phyloP scores from a whole-genome alignment of 2,329 filamentous ascomycete species.

The Pestalotiopsis sp. region DNA sequence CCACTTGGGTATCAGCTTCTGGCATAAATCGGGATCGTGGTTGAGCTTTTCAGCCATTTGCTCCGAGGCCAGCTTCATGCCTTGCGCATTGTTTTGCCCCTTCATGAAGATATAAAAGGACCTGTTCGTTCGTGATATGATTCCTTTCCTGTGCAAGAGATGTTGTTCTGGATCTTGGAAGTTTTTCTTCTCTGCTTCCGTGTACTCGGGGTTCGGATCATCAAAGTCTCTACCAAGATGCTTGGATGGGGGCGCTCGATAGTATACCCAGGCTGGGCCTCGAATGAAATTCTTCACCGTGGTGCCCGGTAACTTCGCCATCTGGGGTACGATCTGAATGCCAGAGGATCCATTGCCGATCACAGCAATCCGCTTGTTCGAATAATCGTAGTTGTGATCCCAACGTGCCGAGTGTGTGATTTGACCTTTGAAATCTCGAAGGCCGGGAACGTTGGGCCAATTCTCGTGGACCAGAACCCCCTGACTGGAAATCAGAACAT shows the following conservation, averaged over 20 bases:
- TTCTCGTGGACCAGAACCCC: slow-evolving; percentile 19
- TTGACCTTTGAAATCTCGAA: slow-evolving; percentile 27
- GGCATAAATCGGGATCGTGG: slow-evolving; percentile 41
- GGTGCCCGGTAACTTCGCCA: slow-evolving; percentile 29
- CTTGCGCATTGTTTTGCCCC: slow-evolving; percentile 19
- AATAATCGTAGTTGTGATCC: slow-evolving; percentile 23
- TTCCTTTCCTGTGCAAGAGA: slow-evolving; percentile 48
- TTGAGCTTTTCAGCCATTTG: slow-evolving; percentile 44
- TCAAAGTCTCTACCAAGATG: slow-evolving; percentile 30
- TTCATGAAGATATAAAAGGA: slow-evolving; percentile 41
- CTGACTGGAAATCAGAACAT: slow-evolving; percentile 10
- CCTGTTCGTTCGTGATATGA: slow-evolving; percentile 27
- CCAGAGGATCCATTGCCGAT: slow-evolving; percentile 11
- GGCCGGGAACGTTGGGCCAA: slow-evolving; percentile 25
- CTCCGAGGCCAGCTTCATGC: slow-evolving; percentile 49
- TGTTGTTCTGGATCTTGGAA: slow-evolving; percentile 57
- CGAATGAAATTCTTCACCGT: slow-evolving; percentile 37
- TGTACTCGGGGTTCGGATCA: slow-evolving; percentile 31
- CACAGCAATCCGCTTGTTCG: slow-evolving; percentile 12
- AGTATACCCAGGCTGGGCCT: slow-evolving; percentile 39
- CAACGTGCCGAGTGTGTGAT: slow-evolving; percentile 27
- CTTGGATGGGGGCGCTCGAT: slow-evolving; percentile 34
- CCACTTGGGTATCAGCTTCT: slow-evolving; percentile 29
- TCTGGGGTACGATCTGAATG: slow-evolving; percentile 6
- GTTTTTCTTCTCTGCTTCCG: slow-evolving; percentile 46